Evolutionary conservation across 2,329 filamentous ascomycete genomes (phyloP).

Genomic region (Verticillium tricorpus): DNA sequence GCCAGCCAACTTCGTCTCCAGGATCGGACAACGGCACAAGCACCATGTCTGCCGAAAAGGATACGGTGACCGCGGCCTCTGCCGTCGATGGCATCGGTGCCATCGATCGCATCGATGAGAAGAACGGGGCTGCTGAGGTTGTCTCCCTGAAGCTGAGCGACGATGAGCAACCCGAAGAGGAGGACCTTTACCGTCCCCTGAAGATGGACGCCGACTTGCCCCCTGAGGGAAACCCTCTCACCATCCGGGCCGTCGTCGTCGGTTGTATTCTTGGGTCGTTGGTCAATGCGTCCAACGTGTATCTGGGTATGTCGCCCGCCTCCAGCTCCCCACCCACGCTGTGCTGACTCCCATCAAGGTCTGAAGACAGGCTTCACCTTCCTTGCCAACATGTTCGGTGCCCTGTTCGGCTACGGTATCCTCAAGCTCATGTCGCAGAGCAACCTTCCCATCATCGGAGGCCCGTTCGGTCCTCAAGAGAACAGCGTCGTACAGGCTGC

Average conservation of each 20-base stretch:
- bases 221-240: slow-evolving; percentile 45
- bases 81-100: not conserved
- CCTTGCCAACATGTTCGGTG: slow-evolving; percentile 42
- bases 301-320: slow-evolving; percentile 40
- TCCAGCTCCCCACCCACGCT: not conserved
- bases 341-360: slow-evolving; percentile 20
- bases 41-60: slow-evolving; percentile 2
- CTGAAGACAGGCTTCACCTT: slow-evolving; percentile 50
- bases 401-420: slow-evolving; percentile 57
- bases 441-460: slow-evolving; percentile 47
- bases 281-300: slow-evolving; percentile 59
- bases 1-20: not conserved
- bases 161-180: slow-evolving; percentile 22
- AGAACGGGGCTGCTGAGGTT: not conserved
- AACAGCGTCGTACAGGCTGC: slow-evolving; percentile 59
- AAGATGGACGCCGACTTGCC: slow-evolving; percentile 28
- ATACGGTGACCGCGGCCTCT: not conserved
- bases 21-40: not conserved
- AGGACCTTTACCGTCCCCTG: slow-evolving; percentile 35
- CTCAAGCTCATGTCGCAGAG: slow-evolving; percentile 48
- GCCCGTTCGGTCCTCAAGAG: slow-evolving; percentile 54
- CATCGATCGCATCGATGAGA: not conserved
- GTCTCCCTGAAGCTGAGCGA: slow-evolving; percentile 18
- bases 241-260: slow-evolving; percentile 48
- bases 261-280: slow-evolving; percentile 53